These are phyloP conservation scores for Entonaema liquescens DNA, from an alignment of 495 filamentous ascomycete species.

Conservation along the genomic window DNA sequence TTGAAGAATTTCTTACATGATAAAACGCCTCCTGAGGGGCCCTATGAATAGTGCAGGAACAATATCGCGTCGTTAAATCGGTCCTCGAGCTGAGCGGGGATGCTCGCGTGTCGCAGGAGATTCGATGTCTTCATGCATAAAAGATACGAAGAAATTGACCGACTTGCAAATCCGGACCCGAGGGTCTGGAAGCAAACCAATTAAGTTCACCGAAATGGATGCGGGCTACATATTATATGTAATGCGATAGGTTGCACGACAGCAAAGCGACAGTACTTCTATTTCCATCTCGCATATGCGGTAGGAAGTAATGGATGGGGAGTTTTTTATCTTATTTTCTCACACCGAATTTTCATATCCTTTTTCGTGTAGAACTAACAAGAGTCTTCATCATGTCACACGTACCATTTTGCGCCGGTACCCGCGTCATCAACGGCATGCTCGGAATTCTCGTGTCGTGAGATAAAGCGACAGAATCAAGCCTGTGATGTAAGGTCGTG, in stretches of 20 bases:
- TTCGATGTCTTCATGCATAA: conserved; percentile 19
- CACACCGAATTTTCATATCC: conserved; percentile 24
- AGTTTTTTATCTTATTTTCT: conserved; percentile 8
- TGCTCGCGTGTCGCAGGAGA: background rate
- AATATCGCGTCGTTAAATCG: background rate
- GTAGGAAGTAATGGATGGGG: background rate
- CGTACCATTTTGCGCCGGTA: conserved; percentile 17
- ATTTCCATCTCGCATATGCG: conserved; percentile 22
- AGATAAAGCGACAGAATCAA: conserved; percentile 23
- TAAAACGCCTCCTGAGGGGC: background rate
- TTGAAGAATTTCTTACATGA: background rate
- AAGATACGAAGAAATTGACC: conserved; percentile 32
- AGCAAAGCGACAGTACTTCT: conserved; percentile 11
- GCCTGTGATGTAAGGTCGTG: conserved; percentile 24
- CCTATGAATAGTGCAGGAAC: background rate
- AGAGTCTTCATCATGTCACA: conserved; percentile 7
- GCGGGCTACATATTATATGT: conserved; percentile 18
- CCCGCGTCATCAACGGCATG: conserved; percentile 23
- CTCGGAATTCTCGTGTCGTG: conserved; percentile 27
- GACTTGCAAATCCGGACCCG: conserved; percentile 23
- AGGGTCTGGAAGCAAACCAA: conserved; percentile 30
- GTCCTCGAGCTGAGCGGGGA: background rate
- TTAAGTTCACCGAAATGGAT: conserved; percentile 13
- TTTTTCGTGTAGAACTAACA: background rate
- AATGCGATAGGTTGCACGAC: conserved; percentile 19